A percentile compares a stretch with the other conserved stretches of the same genome.
phyloP scores from a whole-genome alignment of 2,329 filamentous ascomycete genomes.

The Fusarium sp. region DNA sequence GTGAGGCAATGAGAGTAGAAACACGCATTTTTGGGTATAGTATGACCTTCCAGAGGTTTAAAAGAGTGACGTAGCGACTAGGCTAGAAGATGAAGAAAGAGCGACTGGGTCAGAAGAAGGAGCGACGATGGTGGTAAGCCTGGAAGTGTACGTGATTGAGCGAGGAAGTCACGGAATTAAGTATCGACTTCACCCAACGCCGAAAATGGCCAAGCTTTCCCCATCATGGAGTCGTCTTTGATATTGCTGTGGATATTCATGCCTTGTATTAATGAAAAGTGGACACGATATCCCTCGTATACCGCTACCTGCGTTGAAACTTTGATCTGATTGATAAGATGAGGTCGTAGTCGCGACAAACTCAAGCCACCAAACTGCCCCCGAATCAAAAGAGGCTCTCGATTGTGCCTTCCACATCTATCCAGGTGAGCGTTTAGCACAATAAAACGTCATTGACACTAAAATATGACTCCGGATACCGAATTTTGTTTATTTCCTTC shows the following conservation, averaged over 20 bases:
- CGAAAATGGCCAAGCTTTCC: background rate
- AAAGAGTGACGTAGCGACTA: conserved; percentile 19
- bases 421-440: background rate
- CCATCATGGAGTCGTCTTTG: background rate
- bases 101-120: background rate
- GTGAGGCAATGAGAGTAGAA: conserved; percentile 20
- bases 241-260: conserved; percentile 27
- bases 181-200: background rate
- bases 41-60: conserved; percentile 27
- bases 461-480: background rate
- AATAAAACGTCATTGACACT: background rate
- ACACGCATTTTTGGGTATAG: conserved; percentile 27
- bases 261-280: conserved; percentile 33
- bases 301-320: background rate
- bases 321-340: conserved; percentile 43
- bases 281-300: conserved; percentile 3
- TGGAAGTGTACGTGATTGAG: background rate
- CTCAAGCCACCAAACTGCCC: too few relatives aligned
- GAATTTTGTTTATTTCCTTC: background rate
- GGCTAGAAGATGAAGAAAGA: conserved; percentile 12
- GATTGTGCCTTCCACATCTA: background rate
- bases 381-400: background rate
- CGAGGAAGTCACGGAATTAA: background rate
- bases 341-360: background rate
- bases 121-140: background rate